Base-by-base conservation (phyloP, 257 asterid genomes). In the Ilex asprella region DNA sequence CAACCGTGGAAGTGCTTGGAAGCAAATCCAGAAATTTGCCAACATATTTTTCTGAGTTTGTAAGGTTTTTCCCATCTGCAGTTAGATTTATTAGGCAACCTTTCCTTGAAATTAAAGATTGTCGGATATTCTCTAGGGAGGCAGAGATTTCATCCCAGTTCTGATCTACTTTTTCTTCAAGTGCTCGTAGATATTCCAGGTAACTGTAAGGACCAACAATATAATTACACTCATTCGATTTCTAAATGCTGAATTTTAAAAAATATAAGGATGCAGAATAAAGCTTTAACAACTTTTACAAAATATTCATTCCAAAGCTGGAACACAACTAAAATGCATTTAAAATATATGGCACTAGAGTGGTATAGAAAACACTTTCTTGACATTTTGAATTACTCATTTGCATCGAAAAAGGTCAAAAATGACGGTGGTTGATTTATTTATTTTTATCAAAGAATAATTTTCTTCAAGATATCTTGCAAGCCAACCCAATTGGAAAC, bases 71-170 rank as follows among this genome's bases (percentile, higher is more conserved):
- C 65, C 84, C 89, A 75, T 89, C 96, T 59, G 96, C 89, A 13
- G 99, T 93, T 73, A 93, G 79, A 79, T 93, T 93, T 60, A 93
- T 65, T 35, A 93, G 82, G 87, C 99, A 89, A 47, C 76, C 89
- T 57, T 81, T 73, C 75, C 81, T 93, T 29, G 97, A 82, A 76
- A 93, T 70, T 76, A 93, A 54, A 21, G 94, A 73, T 65, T 61
- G 71, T 55, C 96, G 95, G 69, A 93, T 93, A 86, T 93, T 95
- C 81, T 89, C 97, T 6, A 93, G 93, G 31, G 95, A 89, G 55
- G 95, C 79, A 58, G 97, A 82, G 74, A 93, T 81, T 74, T 74
- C 82, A 41, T 83, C 62, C 99, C 99, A 93, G 58, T 84, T 86
- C 63, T 82, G 81, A 41, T 85, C 99, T 63, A 93, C 84, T 75